Evolutionary conservation across 495 filamentous ascomycete genomes (phyloP).

Genomic region (Elaphomyces granulatus): DNA sequence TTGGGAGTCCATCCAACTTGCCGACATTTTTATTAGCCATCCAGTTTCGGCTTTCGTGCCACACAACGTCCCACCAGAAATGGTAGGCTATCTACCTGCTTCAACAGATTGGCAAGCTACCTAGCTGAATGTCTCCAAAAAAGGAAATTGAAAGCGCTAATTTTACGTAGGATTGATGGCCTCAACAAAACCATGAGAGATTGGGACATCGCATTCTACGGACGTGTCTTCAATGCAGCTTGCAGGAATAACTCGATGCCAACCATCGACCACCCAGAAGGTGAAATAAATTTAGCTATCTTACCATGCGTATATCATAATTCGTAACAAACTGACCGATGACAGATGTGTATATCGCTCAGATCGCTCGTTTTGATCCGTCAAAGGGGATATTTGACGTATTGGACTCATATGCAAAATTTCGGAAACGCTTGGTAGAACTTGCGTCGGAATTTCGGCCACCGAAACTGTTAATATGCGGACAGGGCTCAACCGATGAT

Average conservation of each 20-base stretch:
- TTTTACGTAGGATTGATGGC: conserved; percentile 53
- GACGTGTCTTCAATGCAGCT: conserved; percentile 53
- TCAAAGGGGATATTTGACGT: conserved; percentile 76
- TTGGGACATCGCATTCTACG: conserved; percentile 65
- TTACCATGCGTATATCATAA: neutral
- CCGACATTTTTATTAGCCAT: conserved; percentile 76
- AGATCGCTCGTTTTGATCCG: conserved; percentile 78
- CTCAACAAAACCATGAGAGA: conserved; percentile 65
- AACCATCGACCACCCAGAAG: conserved; percentile 50
- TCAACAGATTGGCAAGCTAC: conserved; percentile 60
- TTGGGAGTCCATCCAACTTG: conserved; percentile 53
- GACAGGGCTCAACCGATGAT: conserved; percentile 76
- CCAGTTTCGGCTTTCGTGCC: conserved; percentile 71
- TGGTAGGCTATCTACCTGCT: conserved; percentile 67
- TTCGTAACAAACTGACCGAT: conserved; percentile 2
- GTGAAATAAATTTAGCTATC: too few relatives aligned
- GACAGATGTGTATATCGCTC: conserved; percentile 56
- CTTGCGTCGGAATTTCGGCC: conserved; percentile 28
- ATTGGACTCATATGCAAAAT: conserved; percentile 61
- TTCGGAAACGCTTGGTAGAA: conserved; percentile 43
- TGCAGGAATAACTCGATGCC: conserved; percentile 44
- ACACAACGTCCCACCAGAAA: conserved; percentile 44
- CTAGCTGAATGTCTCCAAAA: neutral
- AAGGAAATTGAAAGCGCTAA: conserved; percentile 9
- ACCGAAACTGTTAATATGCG: conserved; percentile 64